phyloP scores from a whole-genome alignment of 345 rosid species.

The Lepidium sativum region DNA sequence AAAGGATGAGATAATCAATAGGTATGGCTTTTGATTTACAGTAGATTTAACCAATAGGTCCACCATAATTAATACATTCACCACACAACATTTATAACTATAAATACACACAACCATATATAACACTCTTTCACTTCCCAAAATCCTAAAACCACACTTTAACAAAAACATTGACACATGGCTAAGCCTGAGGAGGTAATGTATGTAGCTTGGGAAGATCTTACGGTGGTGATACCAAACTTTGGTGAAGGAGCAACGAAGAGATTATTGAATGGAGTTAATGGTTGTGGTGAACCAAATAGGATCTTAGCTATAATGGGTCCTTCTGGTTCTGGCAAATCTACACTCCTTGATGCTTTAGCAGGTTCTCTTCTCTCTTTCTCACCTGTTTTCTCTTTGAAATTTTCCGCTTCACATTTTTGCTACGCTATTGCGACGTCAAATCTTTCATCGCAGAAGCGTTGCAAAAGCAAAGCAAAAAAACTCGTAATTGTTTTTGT shows the following conservation, averaged over 20 bases:
- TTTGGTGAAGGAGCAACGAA: slow-evolving; percentile 48
- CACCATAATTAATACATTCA: slow-evolving; percentile 16
- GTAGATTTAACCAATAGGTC: background rate
- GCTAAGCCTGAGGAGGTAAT: slow-evolving; percentile 15
- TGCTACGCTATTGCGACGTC: too few species aligned
- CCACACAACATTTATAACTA: background rate
- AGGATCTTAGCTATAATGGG: slow-evolving; percentile 90
- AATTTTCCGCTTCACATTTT: too few species aligned
- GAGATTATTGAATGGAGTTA: slow-evolving; percentile 59
- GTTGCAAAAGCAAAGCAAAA: too few species aligned
- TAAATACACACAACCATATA: background rate
- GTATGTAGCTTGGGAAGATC: slow-evolving; percentile 65
- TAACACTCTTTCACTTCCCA: background rate
- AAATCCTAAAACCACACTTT: too few species aligned
- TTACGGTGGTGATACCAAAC: slow-evolving; percentile 58
- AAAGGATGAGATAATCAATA: too few species aligned
- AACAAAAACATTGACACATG: background rate
- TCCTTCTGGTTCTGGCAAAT: slow-evolving; percentile 91
- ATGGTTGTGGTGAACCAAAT: slow-evolving; percentile 67
- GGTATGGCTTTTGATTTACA: background rate
- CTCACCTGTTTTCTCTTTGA: background rate
- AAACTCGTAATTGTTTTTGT: too few species aligned
- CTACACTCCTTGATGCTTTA: slow-evolving; percentile 79
- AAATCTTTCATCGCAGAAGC: too few species aligned
- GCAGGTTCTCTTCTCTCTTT: slow-evolving; percentile 42